phyloP scores from a whole-genome alignment of 805 yeast genomes.

The Lachancea kluyveri region DNA sequence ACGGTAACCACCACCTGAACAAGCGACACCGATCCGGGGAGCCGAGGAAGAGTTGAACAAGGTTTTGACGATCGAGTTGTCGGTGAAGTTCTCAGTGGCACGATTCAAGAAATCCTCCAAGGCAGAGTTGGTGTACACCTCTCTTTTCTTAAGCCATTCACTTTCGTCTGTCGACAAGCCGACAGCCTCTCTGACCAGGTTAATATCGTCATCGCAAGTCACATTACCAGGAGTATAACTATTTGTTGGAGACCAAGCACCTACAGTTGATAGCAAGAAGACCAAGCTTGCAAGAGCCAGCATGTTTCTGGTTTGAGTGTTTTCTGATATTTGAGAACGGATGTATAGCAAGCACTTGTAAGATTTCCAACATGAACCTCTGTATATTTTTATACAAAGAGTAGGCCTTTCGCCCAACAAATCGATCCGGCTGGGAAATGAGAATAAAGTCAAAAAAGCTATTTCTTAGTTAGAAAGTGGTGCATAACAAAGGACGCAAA shows the following conservation, averaged over 20 bases:
- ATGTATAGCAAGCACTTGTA: no score
- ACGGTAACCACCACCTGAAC: slow-evolving; percentile 86
- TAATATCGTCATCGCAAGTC: slow-evolving; percentile 42
- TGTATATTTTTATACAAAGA: no score
- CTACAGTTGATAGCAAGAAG: no score
- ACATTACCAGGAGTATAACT: slow-evolving; percentile 58
- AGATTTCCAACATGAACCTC: no score
- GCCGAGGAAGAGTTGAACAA: slow-evolving; percentile 19
- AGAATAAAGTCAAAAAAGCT: no score
- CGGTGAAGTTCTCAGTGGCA: slow-evolving; percentile 19
- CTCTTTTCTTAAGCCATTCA: slow-evolving; percentile 47
- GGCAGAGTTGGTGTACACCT: slow-evolving; percentile 39
- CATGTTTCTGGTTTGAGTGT: no score
- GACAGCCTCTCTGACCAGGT: slow-evolving; percentile 43
- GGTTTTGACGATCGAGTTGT: slow-evolving; percentile 13
- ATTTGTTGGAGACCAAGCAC: slow-evolving; percentile 52
- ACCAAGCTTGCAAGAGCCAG: no score
- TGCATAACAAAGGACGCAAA: no score
- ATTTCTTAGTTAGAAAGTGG: no score
- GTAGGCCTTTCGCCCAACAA: no score
- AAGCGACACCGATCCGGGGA: slow-evolving; percentile 50
- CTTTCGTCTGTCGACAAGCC: slow-evolving; percentile 41
- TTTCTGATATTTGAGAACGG: no score
- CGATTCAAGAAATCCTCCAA: slow-evolving; percentile 30
- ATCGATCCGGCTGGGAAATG: no score